Conservation (phyloP, 495 filamentous ascomycete species). For the Darksidea phi region DNA sequence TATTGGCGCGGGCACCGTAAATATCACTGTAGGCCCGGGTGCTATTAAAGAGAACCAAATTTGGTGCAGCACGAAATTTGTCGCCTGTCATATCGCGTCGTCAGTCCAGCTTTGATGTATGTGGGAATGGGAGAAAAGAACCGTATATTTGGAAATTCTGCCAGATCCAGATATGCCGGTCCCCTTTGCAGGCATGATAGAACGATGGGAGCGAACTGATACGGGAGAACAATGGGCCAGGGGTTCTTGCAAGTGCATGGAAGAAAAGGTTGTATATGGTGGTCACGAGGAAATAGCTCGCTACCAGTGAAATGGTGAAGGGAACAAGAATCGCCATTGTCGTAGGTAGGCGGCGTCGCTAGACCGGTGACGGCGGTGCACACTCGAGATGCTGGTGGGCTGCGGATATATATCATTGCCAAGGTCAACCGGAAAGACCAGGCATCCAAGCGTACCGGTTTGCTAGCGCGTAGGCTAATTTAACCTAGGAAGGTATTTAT, state of each 20-base stretch:
- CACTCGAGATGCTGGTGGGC: too few relatives aligned
- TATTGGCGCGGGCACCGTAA: conserved; percentile 41
- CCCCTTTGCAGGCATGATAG: conserved; percentile 31
- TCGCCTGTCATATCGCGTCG: conserved; percentile 8
- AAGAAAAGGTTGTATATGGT: conserved; percentile 35
- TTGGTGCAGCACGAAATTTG: conserved; percentile 37
- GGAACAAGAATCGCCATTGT: too few relatives aligned
- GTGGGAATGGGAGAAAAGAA: background rate
- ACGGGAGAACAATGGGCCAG: conserved; percentile 31
- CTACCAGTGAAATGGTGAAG: too few relatives aligned
- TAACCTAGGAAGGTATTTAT: too few relatives aligned
- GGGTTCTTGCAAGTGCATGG: conserved; percentile 31
- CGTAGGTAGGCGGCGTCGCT: too few relatives aligned
- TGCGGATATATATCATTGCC: too few relatives aligned
- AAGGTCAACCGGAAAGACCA: too few relatives aligned
- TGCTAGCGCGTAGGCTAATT: too few relatives aligned
- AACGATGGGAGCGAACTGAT: conserved; percentile 28
- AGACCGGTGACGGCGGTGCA: too few relatives aligned
- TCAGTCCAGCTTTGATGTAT: background rate
- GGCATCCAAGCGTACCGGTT: too few relatives aligned
- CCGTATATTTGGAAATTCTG: conserved; percentile 37
- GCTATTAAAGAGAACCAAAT: conserved; percentile 36
- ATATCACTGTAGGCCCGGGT: conserved; percentile 25
- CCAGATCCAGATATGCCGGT: conserved; percentile 36
- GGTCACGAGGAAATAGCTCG: background rate